A percentile compares a stretch with the other conserved stretches of the same genome.
phyloP scores from a whole-genome alignment of 352 stramenopile genomes.

The Globisporangium ultimum region DNA sequence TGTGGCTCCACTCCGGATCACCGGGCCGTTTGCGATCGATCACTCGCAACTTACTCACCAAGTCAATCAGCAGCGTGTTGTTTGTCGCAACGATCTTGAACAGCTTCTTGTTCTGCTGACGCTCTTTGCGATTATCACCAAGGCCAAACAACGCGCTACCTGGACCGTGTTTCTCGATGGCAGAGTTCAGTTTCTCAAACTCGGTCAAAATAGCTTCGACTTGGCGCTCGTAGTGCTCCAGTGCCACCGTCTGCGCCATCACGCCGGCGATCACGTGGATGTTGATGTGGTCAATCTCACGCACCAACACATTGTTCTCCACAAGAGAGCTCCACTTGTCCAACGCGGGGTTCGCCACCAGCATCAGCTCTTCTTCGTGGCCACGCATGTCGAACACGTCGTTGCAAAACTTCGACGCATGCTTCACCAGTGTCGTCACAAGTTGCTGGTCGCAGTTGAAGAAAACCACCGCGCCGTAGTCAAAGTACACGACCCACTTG shows the following conservation, averaged over 20 bases:
- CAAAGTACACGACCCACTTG: conserved; percentile 91
- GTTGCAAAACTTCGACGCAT: conserved; percentile 71
- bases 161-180: conserved; percentile 74
- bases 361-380: conserved; percentile 77
- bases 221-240: conserved; percentile 95
- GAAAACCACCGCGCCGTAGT: conserved; percentile 92
- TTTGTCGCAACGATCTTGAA: conserved; percentile 93
- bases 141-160: conserved; percentile 49
- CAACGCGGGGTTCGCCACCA: conserved; percentile 62
- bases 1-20: conserved; percentile 94
- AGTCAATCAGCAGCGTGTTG: conserved; percentile 96
- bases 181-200: conserved; percentile 93
- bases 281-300: conserved; percentile 81
- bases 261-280: conserved; percentile 94
- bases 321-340: conserved; percentile 79
- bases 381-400: conserved; percentile 76
- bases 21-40: conserved; percentile 91
- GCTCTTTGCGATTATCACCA: conserved; percentile 49
- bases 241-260: conserved; percentile 93
- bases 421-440: conserved; percentile 68
- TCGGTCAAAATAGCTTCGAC: conserved; percentile 94
- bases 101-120: conserved; percentile 73
- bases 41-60: conserved; percentile 95
- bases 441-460: conserved; percentile 88
- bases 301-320: conserved; percentile 81